A percentile compares a stretch with the other conserved stretches of the same genome.
These are phyloP conservation scores for Babesia ovata DNA, from an alignment of 169 alveolate genomes.

Conservation along the genomic window DNA sequence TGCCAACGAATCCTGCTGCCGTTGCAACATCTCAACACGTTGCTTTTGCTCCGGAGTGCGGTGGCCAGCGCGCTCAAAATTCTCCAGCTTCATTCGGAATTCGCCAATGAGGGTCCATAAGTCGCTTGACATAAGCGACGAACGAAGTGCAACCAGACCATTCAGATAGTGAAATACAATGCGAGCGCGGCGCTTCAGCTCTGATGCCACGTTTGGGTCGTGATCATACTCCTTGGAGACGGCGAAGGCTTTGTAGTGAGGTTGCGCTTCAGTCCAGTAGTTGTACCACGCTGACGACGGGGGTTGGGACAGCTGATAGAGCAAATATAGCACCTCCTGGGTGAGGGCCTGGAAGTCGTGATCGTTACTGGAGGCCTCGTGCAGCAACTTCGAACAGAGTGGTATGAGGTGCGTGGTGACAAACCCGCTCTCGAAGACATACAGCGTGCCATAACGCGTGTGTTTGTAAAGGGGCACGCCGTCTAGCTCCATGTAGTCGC, in stretches of 20 bases:
- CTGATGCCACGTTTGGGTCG: constrained; percentile 12
- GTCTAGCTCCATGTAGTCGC: constrained; percentile 61
- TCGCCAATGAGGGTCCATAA: constrained; percentile 67
- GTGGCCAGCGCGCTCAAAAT: constrained; percentile 41
- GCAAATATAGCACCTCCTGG: constrained; percentile 52
- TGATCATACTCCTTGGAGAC: constrained; percentile 14
- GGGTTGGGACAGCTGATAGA: constrained; percentile 65
- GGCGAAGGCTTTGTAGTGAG: constrained; percentile 29
- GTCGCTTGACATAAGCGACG: constrained; percentile 35
- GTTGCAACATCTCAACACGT: constrained; percentile 12
- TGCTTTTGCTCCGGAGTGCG: constrained; percentile 33
- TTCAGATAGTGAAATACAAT: constrained; percentile 49
- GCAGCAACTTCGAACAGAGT: constrained; percentile 45
- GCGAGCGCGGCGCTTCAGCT: constrained; percentile 58
- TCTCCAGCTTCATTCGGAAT: constrained; percentile 53
- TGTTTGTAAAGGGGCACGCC: constrained; percentile 65
- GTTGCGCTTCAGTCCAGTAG: constrained; percentile 62
- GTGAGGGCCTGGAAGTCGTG: constrained; percentile 20
- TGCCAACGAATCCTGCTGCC: constrained; percentile 32
- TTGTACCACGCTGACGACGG: constrained; percentile 67
- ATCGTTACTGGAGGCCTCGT: constrained; percentile 26
- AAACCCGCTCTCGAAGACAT: constrained; percentile 40
- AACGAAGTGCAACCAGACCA: constrained; percentile 32
- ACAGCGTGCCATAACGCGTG: constrained; percentile 52
- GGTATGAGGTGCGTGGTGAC: constrained; percentile 48